A percentile compares a stretch with the other conserved stretches of the same genome.
Conservation (phyloP, 2,329 filamentous ascomycete genomes). For the Paecilomyces fulvus region DNA sequence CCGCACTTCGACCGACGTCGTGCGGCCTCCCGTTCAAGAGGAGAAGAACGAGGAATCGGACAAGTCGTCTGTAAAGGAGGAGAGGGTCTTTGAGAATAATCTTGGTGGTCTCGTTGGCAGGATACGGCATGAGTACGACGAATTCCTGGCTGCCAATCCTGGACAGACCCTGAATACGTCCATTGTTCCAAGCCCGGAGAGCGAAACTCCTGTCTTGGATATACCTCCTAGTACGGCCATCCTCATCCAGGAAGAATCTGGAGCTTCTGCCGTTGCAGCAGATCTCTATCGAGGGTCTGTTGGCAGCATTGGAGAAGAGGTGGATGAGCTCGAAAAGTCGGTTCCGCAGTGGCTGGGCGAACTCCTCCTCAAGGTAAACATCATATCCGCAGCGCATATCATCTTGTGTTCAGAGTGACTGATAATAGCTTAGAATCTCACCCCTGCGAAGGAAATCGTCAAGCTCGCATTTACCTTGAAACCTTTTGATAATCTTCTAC, state of each 20-base stretch:
- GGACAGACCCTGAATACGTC: conserved; percentile 27
- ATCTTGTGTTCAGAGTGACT: not conserved
- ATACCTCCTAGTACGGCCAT: conserved; percentile 47
- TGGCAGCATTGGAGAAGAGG: conserved; percentile 64
- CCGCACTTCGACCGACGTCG: conserved; percentile 55
- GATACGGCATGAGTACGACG: conserved; percentile 39
- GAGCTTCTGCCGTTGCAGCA: conserved; percentile 57
- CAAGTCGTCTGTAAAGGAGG: conserved; percentile 44
- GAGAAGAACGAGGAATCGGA: conserved; percentile 57
- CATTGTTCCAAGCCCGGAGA: conserved; percentile 35
- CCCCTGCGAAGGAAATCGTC: conserved; percentile 79
- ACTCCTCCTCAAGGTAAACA: conserved; percentile 58
- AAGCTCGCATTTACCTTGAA: conserved; percentile 94
- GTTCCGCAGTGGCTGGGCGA: conserved; percentile 91
- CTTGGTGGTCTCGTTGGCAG: conserved; percentile 39
- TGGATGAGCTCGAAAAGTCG: conserved; percentile 73
- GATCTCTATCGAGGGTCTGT: conserved; percentile 91
- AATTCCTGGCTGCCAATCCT: conserved; percentile 30
- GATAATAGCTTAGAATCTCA: conserved; percentile 53
- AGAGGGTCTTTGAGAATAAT: conserved; percentile 38
- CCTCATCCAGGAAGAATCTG: conserved; percentile 57
- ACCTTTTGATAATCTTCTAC: conserved; percentile 67
- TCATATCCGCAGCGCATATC: not conserved
- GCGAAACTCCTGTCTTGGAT: conserved; percentile 37
- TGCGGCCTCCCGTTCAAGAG: conserved; percentile 65